Percentiles rank a stretch among this genome's conserved stretches.
phyloP scores from a whole-genome alignment of 345 rosid species.

The Melaleuca quinquenervia region DNA sequence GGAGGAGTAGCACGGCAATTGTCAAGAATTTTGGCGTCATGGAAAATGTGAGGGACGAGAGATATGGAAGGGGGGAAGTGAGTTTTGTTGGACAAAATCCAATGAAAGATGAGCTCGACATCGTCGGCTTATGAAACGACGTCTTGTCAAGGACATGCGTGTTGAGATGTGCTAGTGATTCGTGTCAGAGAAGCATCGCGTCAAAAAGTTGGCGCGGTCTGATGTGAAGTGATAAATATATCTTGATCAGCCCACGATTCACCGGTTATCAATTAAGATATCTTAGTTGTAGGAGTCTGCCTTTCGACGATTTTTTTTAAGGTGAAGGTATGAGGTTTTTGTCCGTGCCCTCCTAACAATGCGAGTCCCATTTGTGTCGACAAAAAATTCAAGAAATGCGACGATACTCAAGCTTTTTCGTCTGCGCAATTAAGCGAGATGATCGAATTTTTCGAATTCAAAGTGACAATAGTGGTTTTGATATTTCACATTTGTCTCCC shows the following conservation, averaged over 20 bases:
- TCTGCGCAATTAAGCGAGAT: rapidly evolving
- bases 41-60: neutral
- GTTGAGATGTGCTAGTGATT: neutral
- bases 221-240: rapidly evolving
- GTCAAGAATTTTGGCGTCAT: rapidly evolving
- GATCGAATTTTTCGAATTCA: neutral
- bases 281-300: too few relatives aligned
- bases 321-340: neutral
- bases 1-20: neutral
- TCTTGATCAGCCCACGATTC: rapidly evolving
- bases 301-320: too few relatives aligned
- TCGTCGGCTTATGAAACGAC: too few relatives aligned
- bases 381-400: neutral
- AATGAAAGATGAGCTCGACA: too few relatives aligned
- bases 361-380: neutral
- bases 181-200: rapidly evolving
- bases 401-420: neutral
- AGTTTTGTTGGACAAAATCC: too few relatives aligned
- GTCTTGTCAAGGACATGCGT: neutral
- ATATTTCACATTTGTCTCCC: neutral
- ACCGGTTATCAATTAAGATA: rapidly evolving
- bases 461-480: neutral
- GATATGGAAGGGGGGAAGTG: neutral
- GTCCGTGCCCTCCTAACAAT: neutral
- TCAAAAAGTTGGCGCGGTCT: rapidly evolving